These are phyloP conservation scores for Trichophyton benhamiae DNA, from an alignment of 2,329 filamentous ascomycete species.

Conservation along the genomic window DNA sequence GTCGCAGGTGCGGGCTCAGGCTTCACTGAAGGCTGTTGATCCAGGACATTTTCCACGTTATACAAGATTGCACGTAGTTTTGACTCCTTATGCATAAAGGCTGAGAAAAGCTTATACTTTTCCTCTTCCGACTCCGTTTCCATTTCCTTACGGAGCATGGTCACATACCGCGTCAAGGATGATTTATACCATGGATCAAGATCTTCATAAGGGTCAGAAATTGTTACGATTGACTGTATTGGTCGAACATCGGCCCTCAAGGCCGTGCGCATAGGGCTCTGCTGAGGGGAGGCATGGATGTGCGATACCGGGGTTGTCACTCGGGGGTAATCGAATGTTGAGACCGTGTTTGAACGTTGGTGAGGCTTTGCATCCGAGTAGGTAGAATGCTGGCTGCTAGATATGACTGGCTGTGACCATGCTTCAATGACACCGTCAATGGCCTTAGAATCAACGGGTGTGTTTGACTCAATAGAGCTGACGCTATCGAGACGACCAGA, in stretches of 20 bases:
- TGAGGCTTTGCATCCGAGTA: not conserved
- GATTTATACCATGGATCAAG: constrained; percentile 47
- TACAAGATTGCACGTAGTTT: constrained; percentile 38
- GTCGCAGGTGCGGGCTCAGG: constrained; percentile 7
- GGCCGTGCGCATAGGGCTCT: not conserved
- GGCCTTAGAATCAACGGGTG: constrained; percentile 18
- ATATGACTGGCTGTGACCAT: constrained; percentile 29
- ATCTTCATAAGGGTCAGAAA: constrained; percentile 39
- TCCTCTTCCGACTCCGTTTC: constrained; percentile 37
- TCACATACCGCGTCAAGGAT: constrained; percentile 42
- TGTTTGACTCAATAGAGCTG: constrained; percentile 18
- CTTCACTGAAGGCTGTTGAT: constrained; percentile 12
- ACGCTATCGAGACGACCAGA: constrained; percentile 21
- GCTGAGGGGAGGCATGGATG: constrained; percentile 7
- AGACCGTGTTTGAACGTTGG: constrained; percentile 3
- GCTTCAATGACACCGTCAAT: constrained; percentile 36
- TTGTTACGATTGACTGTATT: constrained; percentile 14
- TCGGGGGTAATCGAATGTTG: constrained; percentile 7
- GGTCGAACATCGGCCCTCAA: constrained; percentile 6
- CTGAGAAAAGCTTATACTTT: constrained; percentile 42
- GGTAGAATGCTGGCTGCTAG: not conserved
- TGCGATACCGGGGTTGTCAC: constrained; percentile 7
- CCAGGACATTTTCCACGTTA: constrained; percentile 32
- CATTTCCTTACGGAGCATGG: constrained; percentile 43
- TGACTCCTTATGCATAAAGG: constrained; percentile 38